Conservation (phyloP, 176 grass and related monocot species). For the Pontederia crassipes region DNA sequence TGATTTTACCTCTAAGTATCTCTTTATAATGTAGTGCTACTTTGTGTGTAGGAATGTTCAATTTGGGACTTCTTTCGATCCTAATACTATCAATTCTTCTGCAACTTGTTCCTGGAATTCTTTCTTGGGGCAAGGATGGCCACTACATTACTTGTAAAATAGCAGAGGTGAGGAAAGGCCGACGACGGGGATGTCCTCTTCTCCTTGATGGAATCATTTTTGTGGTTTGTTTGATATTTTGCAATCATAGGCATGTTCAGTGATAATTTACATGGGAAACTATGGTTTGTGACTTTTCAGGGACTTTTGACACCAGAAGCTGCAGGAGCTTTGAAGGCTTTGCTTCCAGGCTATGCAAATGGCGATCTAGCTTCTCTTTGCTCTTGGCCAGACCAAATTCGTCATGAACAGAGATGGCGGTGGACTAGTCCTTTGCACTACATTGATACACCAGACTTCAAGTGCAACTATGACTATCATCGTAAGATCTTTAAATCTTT, state of each 20-base stretch:
- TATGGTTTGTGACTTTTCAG: not conserved
- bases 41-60: no score
- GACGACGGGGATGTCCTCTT: no score
- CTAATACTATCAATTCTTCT: conserved; percentile 1
- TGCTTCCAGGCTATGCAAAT: conserved; percentile 9
- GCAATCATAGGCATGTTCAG: not conserved
- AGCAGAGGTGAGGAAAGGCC: not conserved
- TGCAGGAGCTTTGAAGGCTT: not conserved
- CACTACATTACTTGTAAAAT: conserved; percentile 10
- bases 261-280: not conserved
- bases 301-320: conserved; percentile 7
- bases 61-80: no score
- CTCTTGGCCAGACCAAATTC: conserved; percentile 12
- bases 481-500: conserved; percentile 4
- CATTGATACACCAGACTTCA: conserved; percentile 16
- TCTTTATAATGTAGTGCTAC: no score
- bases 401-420: not conserved
- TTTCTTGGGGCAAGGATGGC: conserved; percentile 13
- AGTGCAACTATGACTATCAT: conserved; percentile 11
- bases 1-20: no score
- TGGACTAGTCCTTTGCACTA: conserved; percentile 14
- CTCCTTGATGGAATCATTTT: not conserved
- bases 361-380: conserved; percentile 10
- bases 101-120: conserved; percentile 8
- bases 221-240: not conserved